These are phyloP conservation scores for Alternaria arbusti DNA, from an alignment of 2,329 filamentous ascomycete genomes.

Conservation along the genomic window DNA sequence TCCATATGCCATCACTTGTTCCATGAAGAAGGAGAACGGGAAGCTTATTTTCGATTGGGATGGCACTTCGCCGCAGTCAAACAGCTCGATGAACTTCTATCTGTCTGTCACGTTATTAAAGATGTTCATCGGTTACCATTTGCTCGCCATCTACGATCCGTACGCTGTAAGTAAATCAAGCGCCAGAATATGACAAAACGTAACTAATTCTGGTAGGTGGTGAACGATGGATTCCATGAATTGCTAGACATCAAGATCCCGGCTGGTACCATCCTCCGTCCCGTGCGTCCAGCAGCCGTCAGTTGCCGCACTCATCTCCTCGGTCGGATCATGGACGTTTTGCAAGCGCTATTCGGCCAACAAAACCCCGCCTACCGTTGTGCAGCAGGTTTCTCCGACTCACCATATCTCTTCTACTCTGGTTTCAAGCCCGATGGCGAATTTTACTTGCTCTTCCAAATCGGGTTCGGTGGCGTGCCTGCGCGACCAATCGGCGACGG, in stretches of 20 bases:
- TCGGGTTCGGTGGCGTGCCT: slow-evolving; percentile 59
- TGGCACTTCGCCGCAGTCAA: slow-evolving; percentile 57
- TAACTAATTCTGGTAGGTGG: slow-evolving; percentile 30
- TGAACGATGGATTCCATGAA: slow-evolving; percentile 61
- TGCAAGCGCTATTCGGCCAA: slow-evolving; percentile 59
- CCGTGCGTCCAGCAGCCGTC: slow-evolving; percentile 56
- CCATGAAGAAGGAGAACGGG: slow-evolving; percentile 54
- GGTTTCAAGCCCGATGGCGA: slow-evolving; percentile 57
- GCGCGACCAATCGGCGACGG: slow-evolving; percentile 57
- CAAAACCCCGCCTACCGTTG: slow-evolving; percentile 55
- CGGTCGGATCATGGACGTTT: slow-evolving; percentile 57
- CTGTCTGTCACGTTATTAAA: slow-evolving; percentile 59
- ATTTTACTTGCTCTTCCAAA: slow-evolving; percentile 59
- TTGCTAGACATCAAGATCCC: slow-evolving; percentile 57
- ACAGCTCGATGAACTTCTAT: slow-evolving; percentile 57
- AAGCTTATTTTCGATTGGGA: slow-evolving; percentile 58
- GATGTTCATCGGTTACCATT: slow-evolving; percentile 59
- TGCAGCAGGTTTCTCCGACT: slow-evolving; percentile 59
- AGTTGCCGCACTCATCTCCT: slow-evolving; percentile 58
- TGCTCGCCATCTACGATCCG: slow-evolving; percentile 58
- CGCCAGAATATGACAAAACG: background rate
- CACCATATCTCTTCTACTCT: slow-evolving; percentile 59
- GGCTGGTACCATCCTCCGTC: slow-evolving; percentile 54
- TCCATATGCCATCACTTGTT: slow-evolving; percentile 56
- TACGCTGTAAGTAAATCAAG: slow-evolving; percentile 41